Conservation (phyloP, 345 rosid species). For the Isatis tinctoria region DNA sequence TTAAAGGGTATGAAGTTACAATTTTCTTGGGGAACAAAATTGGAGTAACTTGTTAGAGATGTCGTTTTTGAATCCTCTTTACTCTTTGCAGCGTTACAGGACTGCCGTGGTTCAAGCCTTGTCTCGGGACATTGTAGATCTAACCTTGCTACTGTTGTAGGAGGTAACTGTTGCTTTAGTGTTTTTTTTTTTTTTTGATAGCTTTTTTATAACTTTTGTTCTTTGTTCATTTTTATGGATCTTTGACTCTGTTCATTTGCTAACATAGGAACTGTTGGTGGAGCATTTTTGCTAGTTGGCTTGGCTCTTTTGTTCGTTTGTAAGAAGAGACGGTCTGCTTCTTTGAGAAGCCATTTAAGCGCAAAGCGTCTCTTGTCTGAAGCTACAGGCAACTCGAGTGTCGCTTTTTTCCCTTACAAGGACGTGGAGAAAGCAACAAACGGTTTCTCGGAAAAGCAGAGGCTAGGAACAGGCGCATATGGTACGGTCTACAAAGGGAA, state of each 20-base stretch:
- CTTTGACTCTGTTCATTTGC: constrained; percentile 11
- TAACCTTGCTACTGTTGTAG: constrained; percentile 46
- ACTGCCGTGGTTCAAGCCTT: constrained; percentile 42
- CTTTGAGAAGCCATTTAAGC: constrained; percentile 45
- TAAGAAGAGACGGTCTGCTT: constrained; percentile 34
- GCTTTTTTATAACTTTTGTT: not conserved
- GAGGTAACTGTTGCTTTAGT: constrained; percentile 46
- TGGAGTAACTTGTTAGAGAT: not conserved
- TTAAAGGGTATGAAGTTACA: not conserved
- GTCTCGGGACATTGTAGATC: constrained; percentile 41
- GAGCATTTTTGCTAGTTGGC: constrained; percentile 45
- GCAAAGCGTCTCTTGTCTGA: constrained; percentile 68
- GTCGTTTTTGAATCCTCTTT: not conserved
- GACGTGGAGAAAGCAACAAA: constrained; percentile 78
- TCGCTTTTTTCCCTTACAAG: constrained; percentile 60
- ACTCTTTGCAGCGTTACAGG: constrained; percentile 25
- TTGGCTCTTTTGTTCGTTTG: constrained; percentile 45
- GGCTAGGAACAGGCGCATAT: constrained; percentile 88
- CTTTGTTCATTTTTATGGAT: constrained; percentile 1
- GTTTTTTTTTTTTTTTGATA: too few relatives aligned
- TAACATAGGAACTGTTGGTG: constrained; percentile 51
- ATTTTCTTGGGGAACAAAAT: not conserved
- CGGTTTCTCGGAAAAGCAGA: constrained; percentile 66
- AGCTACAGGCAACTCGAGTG: constrained; percentile 76
- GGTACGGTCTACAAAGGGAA: constrained; percentile 92